Evolutionary conservation across 1,284 basidiomycete genomes (phyloP).

Genomic region (Cryptococcus sp.): DNA sequence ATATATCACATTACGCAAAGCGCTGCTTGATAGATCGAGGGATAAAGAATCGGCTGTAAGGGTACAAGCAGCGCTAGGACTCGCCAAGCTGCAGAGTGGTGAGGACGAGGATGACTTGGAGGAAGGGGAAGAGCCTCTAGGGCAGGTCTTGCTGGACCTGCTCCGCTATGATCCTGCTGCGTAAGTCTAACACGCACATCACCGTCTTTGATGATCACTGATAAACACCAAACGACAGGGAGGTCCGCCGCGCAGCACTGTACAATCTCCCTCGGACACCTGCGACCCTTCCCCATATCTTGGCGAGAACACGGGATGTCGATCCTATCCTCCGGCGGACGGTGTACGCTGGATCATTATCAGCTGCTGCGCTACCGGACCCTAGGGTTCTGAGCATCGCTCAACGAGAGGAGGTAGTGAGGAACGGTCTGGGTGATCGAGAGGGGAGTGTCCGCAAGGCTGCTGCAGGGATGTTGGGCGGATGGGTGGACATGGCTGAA

Average conservation of each 20-base stretch:
- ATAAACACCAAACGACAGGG: conserved; percentile 53
- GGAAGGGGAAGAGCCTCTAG: conserved; percentile 66
- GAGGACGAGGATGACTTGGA: conserved; percentile 69
- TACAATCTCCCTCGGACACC: conserved; percentile 71
- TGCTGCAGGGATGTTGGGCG: conserved; percentile 71
- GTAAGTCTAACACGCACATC: conserved; percentile 58
- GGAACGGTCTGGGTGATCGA: conserved; percentile 83
- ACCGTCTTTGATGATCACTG: neutral
- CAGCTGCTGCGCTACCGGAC: conserved; percentile 61
- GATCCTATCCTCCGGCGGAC: conserved; percentile 80
- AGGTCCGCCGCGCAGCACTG: conserved; percentile 85
- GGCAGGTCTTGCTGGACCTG: conserved; percentile 71
- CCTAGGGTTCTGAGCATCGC: conserved; percentile 70
- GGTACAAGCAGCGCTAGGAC: conserved; percentile 79
- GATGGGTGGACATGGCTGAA: conserved; percentile 68
- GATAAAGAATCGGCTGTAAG: conserved; percentile 87
- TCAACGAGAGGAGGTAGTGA: conserved; percentile 75
- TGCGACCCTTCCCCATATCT: conserved; percentile 66
- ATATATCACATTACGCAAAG: conserved; percentile 67
- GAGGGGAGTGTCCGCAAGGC: conserved; percentile 80
- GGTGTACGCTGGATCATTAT: conserved; percentile 69
- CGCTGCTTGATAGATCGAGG: conserved; percentile 72
- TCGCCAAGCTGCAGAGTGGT: conserved; percentile 78
- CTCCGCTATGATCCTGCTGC: conserved; percentile 74
- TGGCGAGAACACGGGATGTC: conserved; percentile 80